Evolutionary conservation across 805 yeast species (phyloP).

Genomic region (Candida bentonensis): DNA sequence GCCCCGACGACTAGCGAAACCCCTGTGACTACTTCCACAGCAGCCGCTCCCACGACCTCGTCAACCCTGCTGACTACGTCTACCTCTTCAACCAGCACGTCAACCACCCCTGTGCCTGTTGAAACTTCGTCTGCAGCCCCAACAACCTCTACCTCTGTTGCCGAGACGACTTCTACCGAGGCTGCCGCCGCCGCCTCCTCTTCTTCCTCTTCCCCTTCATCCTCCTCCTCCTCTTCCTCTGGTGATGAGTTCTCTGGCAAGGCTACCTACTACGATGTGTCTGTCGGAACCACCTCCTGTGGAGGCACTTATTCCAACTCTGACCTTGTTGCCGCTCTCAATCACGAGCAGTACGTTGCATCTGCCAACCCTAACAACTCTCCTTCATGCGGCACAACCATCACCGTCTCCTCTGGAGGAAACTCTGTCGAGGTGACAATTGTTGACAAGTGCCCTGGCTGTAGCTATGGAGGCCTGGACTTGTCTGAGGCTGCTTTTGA

Average conservation of each 20-base stretch:
- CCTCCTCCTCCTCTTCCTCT: conserved; percentile 9
- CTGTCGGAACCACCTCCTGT: conserved; percentile 36
- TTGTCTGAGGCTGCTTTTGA: conserved; percentile 48
- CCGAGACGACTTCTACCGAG: conserved; percentile 6
- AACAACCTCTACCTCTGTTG: conserved; percentile 6
- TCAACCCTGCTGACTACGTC: conserved; percentile 4
- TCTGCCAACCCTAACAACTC: conserved; percentile 27
- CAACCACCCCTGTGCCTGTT: conserved; percentile 4
- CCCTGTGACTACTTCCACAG: conserved; percentile 5
- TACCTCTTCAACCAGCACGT: conserved; percentile 7
- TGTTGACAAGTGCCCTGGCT: conserved; percentile 44
- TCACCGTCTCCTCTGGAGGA: conserved; percentile 32
- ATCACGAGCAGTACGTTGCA: conserved; percentile 30
- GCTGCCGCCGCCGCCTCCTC: conserved; percentile 8
- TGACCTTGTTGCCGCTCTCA: conserved; percentile 43
- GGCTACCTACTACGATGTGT: conserved; percentile 23
- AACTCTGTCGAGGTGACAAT: conserved; percentile 43
- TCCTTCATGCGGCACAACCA: conserved; percentile 38
- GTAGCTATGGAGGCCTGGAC: conserved; percentile 36
- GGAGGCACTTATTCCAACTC: conserved; percentile 28
- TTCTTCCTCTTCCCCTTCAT: conserved; percentile 6
- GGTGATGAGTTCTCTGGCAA: conserved; percentile 19
- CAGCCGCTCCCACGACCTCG: conserved; percentile 1
- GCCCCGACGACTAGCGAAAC: conserved; percentile 4
- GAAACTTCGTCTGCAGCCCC: conserved; percentile 2